These are phyloP conservation scores for Septoria petroselini DNA, from an alignment of 2,329 filamentous ascomycete genomes.

Conservation along the genomic window DNA sequence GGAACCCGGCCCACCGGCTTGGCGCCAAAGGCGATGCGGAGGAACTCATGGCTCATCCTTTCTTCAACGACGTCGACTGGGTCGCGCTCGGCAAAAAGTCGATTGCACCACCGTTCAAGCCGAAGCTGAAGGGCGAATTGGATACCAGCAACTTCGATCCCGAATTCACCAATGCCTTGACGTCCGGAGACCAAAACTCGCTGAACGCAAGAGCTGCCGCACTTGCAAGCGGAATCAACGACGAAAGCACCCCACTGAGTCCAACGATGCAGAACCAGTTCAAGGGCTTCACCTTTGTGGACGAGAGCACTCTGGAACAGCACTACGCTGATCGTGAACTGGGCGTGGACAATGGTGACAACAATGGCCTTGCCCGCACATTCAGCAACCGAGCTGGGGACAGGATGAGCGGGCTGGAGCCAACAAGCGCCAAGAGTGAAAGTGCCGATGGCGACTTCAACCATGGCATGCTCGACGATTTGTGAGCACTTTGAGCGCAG, in stretches of 20 bases:
- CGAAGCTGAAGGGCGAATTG: conserved; percentile 90
- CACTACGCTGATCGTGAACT: conserved; percentile 57
- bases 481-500: conserved; percentile 24
- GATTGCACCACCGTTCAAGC: conserved; percentile 95
- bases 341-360: conserved; percentile 42
- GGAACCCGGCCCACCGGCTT: conserved; percentile 92
- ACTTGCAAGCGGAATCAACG: conserved; percentile 73
- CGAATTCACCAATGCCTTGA: conserved; percentile 93
- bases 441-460: conserved; percentile 50
- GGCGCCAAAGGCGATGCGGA: conserved; percentile 88
- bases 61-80: conserved; percentile 96
- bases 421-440: conserved; percentile 36
- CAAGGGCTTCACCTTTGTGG: conserved; percentile 98
- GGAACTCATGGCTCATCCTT: conserved; percentile 89
- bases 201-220: conserved; percentile 88
- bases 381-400: conserved; percentile 43
- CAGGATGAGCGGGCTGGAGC: conserved; percentile 53
- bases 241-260: conserved; percentile 85
- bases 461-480: conserved; percentile 42
- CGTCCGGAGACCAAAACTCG: conserved; percentile 76
- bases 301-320: conserved; percentile 90
- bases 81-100: conserved; percentile 81
- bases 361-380: conserved; percentile 37
- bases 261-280: conserved; percentile 98
- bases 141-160: conserved; percentile 98